A percentile compares a stretch with the other conserved stretches of the same genome.
phyloP scores from a whole-genome alignment of 2,329 filamentous ascomycete species.

The Taxawa tesnikishii region DNA sequence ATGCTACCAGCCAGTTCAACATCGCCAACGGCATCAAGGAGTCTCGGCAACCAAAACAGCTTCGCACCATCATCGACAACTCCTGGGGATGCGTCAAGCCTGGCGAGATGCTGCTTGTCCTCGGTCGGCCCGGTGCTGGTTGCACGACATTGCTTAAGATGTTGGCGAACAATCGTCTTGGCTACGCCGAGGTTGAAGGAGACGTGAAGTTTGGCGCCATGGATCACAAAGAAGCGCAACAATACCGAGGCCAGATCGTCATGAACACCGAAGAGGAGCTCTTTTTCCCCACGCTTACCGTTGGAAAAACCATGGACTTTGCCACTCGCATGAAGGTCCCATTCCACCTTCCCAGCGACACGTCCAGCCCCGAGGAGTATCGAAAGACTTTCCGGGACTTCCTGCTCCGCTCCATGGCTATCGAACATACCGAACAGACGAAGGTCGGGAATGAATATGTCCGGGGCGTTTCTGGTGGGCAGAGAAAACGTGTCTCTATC shows the following conservation, averaged over 20 bases:
- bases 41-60: conserved; percentile 36
- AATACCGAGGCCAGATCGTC: conserved; percentile 31
- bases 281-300: conserved; percentile 46
- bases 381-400: conserved; percentile 39
- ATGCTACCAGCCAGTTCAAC: conserved; percentile 42
- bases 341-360: conserved; percentile 24
- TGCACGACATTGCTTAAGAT: conserved; percentile 62
- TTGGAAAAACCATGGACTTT: conserved; percentile 43
- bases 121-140: conserved; percentile 40
- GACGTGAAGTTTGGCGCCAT: conserved; percentile 42
- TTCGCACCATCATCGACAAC: conserved; percentile 51
- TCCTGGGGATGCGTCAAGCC: conserved; percentile 56
- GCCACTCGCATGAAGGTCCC: conserved; percentile 41
- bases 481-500: conserved; percentile 58
- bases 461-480: conserved; percentile 55
- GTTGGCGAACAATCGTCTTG: conserved; percentile 48
- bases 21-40: conserved; percentile 27
- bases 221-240: conserved; percentile 25
- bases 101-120: conserved; percentile 27
- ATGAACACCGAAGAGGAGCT: conserved; percentile 35
- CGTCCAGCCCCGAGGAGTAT: conserved; percentile 36
- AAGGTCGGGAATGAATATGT: conserved; percentile 57
- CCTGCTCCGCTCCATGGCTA: conserved; percentile 44
- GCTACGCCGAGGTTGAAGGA: conserved; percentile 18
- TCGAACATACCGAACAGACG: conserved; percentile 49